Base-by-base conservation (phyloP, 441 rosid genomes). In the Populus hybrid region DNA sequence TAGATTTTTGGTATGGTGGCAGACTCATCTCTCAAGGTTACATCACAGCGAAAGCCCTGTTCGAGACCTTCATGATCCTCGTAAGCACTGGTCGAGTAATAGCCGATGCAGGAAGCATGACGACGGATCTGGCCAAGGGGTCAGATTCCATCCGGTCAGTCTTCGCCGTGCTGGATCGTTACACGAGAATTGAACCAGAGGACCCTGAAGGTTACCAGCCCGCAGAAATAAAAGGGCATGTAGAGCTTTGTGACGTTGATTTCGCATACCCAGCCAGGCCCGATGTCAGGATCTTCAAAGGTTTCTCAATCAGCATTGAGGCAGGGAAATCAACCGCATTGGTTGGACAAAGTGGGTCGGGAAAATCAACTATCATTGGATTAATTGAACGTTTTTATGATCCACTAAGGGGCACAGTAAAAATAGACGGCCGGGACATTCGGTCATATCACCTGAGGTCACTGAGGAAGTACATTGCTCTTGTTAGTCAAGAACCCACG, bases 1-100 rank as follows among this genome's bases (percentile, higher is more conserved):
- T 94, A 0, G 90, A 89, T 64, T 92, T 94, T n/a, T 92, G 97
- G 97, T 92, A 92, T 1, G 93, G 94, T 11, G 93, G 93, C 40
- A 90, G 74, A 74, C 86, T 94, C 77, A 84, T 94, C 6, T 64
- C 87, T 3, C 80, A 81, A 61, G 94, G 93, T 1, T 82, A 84
- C 84, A 86, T 92, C 61, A 78, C 82, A 0, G 72, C 90, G 0
- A 88, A 90, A 76, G 86, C 89, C 64, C 69, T 94, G 53, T 89
- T 89, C 5, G 83, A 94, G 78, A 91, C 95, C 2, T 92, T 90
- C 80, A 78, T 94, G 89, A 82, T 94, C 61, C 78, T 94, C 71
- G 88, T 88, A 12, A 88, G 88, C 84, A 94, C 97, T 0, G 95
- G 97, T 1, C 84, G 87, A 0, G 93, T 91, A 61, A 88, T 94